Percentiles rank a stretch among this genome's conserved stretches.
Evolutionary conservation across 2,329 filamentous ascomycete species (phyloP).

Genomic region (Ascochyta viciae-villosae): DNA sequence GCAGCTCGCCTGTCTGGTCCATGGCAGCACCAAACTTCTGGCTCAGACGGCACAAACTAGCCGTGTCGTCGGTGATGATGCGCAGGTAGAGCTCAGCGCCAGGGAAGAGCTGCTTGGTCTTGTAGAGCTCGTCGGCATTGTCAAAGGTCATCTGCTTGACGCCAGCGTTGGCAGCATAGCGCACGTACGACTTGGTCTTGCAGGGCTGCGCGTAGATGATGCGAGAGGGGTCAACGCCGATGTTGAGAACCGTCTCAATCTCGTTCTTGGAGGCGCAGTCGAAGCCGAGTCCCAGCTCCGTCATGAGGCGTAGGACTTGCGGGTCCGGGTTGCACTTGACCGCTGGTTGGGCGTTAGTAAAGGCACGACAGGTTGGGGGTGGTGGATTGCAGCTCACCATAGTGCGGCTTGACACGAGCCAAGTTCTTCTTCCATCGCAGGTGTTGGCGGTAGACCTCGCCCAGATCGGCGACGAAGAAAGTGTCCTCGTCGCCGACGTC

Average conservation of each 20-base stretch:
- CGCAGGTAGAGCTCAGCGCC: conserved; percentile 90
- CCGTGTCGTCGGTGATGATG: conserved; percentile 95
- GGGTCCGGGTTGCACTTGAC: conserved; percentile 99
- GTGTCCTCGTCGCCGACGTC: conserved; percentile 94
- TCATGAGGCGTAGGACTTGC: conserved; percentile 85
- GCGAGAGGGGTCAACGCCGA: conserved; percentile 83
- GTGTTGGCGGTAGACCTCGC: conserved; percentile 98
- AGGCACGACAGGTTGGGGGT: background rate
- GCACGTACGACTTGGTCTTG: conserved; percentile 98
- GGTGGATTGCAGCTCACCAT: conserved; percentile 68
- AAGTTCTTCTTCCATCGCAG: conserved; percentile 97
- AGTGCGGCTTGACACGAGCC: conserved; percentile 92
- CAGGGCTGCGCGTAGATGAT: conserved; percentile 99
- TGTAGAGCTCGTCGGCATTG: conserved; percentile 96
- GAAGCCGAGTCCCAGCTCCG: conserved; percentile 89
- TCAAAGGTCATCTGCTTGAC: conserved; percentile 99
- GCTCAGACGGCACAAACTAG: conserved; percentile 91
- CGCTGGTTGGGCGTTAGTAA: conserved; percentile 61
- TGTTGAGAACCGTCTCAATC: conserved; percentile 86
- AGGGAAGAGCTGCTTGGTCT: conserved; percentile 91
- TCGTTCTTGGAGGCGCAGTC: conserved; percentile 98
- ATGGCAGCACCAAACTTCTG: conserved; percentile 96
- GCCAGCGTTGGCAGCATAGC: conserved; percentile 81
- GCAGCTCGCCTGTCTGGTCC: conserved; percentile 78
- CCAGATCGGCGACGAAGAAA: conserved; percentile 97